Evolutionary conservation across 768 basidiomycete genomes (phyloP), one percentile per base, ranked within the genome.

Genomic region (Trametes elegans): DNA sequence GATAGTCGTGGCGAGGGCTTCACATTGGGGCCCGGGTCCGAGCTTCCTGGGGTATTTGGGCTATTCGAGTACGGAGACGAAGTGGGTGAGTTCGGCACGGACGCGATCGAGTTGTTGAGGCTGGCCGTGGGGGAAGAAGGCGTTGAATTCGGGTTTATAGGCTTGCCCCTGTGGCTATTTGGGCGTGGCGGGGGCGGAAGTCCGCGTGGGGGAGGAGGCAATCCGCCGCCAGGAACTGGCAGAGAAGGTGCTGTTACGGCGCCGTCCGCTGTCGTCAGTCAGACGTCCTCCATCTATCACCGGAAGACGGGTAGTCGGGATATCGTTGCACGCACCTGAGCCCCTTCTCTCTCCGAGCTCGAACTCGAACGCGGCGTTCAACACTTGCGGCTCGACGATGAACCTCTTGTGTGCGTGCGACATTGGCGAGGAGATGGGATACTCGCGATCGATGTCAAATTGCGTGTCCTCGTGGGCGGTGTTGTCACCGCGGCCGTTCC

Each of bases 1-100:
- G 65, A 55, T 38, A 64, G 57, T 3, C 56, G 60, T 16, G 75
- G 75, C 5, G 73, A 56, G 1, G 73, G 73, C 55, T 74, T 74
- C 57, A 74, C 65, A 51, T 46, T 32, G 9, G 29, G 41, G 41
- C 67, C 73, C 11, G 73, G 71, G 53, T 26, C 64, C 57, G 55
- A 21, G 16, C 50, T 54, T 21, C 41, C 48, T 8, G 52, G 45
- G 13, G 47, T 50, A 8, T 57, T 57, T 2, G 57, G 49, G 41
- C 48, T 36, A 48, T 52, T 49, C 21, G 44, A 46, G 24, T 41
- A 41, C 35, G 54, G 44, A 21, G 58, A 47, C 29, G 50, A 34
- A 23, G 38, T 34, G 18, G 56, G 60, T 29, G 57, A 57, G 49
- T 24, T 47, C 0, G 54, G 59, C 11, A 49, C 23, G 38, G 57